These are phyloP conservation scores for Sarocladium strictum DNA, from an alignment of 2,329 filamentous ascomycete species.

Conservation along the genomic window DNA sequence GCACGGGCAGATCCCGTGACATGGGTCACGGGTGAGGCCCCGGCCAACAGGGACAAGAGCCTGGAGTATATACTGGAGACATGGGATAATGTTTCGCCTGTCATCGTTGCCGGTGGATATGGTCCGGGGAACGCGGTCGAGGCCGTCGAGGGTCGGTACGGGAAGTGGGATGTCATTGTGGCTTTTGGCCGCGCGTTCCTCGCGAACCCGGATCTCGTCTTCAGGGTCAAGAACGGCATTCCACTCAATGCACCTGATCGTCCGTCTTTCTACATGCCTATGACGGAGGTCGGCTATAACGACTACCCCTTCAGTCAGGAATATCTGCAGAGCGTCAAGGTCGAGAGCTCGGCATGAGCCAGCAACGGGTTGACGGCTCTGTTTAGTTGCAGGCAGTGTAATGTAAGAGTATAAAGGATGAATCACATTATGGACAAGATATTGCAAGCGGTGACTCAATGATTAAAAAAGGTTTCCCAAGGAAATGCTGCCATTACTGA, in stretches of 20 bases:
- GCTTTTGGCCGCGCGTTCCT: slow-evolving; percentile 24
- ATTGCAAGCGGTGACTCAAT: too few relatives aligned
- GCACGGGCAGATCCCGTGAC: slow-evolving; percentile 31
- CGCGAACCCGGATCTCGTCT: slow-evolving; percentile 24
- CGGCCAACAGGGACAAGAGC: slow-evolving; percentile 38
- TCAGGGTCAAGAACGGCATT: slow-evolving; percentile 20
- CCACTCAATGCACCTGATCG: slow-evolving; percentile 21
- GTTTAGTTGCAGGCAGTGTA: too few relatives aligned
- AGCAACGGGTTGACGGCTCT: too few relatives aligned
- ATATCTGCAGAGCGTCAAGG: too few relatives aligned
- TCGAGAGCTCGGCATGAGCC: too few relatives aligned
- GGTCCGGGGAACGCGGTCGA: slow-evolving; percentile 43
- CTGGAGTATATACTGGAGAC: too few relatives aligned
- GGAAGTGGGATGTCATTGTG: slow-evolving; percentile 39
- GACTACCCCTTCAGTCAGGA: slow-evolving; percentile 28
- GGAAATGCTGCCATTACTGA: too few relatives aligned
- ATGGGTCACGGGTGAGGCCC: slow-evolving; percentile 26
- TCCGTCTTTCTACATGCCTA: slow-evolving; percentile 21
- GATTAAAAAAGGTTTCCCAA: too few relatives aligned
- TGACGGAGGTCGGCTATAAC: slow-evolving; percentile 24
- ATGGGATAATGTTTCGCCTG: slow-evolving; percentile 42
- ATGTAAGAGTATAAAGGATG: too few relatives aligned
- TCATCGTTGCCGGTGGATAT: slow-evolving; percentile 51
- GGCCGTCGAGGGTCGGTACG: slow-evolving; percentile 28
- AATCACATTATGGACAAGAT: too few relatives aligned